Evolutionary conservation across 23 red algal genomes (phyloP).

Genomic region (Rhodosorus marinus): DNA sequence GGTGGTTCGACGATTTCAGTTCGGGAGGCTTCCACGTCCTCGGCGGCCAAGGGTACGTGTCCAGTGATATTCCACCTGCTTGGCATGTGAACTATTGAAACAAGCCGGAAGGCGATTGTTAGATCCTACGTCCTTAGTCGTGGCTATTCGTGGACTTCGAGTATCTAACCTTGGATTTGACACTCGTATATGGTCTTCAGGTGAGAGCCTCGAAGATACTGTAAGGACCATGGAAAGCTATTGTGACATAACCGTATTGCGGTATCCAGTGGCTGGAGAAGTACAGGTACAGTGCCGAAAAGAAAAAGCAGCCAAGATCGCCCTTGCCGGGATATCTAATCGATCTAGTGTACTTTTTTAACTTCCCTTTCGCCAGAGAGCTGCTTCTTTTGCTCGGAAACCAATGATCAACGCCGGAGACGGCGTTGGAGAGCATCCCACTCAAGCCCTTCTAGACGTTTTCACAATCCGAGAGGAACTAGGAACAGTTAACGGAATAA

Average conservation of each 20-base stretch:
- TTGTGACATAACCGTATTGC: constrained; percentile 55
- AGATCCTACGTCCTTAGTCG: no score
- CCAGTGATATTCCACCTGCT: no score
- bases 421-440: constrained; percentile 92
- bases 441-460: constrained; percentile 90
- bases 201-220: constrained; percentile 72
- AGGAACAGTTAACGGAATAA: constrained; percentile 89
- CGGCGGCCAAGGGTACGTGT: constrained; percentile 91
- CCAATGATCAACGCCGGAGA: constrained; percentile 93
- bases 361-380: no score
- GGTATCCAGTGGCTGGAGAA: constrained; percentile 49
- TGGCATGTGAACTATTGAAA: no score
- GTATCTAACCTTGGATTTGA: no score
- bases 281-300: no score
- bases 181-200: no score
- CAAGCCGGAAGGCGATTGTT: no score
- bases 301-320: no score
- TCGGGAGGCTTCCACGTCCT: constrained; percentile 30
- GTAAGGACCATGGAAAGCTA: constrained; percentile 77
- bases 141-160: no score
- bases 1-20: constrained; percentile 72
- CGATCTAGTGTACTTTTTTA: neutral
- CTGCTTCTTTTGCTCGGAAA: constrained; percentile 20
- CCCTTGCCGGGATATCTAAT: neutral
- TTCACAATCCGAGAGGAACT: constrained; percentile 99